Percentiles rank a stretch among this genome's conserved stretches.
Conservation (phyloP, 768 basidiomycete genomes). For the Suillus clintonianus region DNA sequence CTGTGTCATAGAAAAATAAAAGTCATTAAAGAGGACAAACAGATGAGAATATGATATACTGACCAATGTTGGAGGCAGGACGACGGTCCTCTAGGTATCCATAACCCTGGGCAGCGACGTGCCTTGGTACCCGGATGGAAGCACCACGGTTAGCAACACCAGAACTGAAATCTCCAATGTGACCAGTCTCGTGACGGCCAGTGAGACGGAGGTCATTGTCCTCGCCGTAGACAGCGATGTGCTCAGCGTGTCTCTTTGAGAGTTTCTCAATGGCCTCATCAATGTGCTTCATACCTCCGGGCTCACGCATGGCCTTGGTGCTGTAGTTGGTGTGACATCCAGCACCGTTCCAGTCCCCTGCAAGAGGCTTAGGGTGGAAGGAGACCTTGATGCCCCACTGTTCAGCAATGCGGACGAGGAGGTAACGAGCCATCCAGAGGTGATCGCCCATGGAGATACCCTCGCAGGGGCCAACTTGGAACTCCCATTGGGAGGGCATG, state of each 20-base stretch:
- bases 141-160: constrained; percentile 98
- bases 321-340: constrained; percentile 99
- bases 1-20: constrained; percentile 37
- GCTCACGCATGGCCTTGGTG: constrained; percentile 91
- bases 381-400: constrained; percentile 98
- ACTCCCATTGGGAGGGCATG: constrained; percentile 99
- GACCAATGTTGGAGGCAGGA: constrained; percentile 97
- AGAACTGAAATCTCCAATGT: constrained; percentile 87
- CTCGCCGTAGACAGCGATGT: constrained; percentile 97
- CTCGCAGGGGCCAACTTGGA: constrained; percentile 98
- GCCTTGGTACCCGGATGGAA: constrained; percentile 93
- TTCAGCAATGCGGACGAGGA: constrained; percentile 93
- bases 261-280: constrained; percentile 94
- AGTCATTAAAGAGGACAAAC: constrained; percentile 6
- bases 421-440: constrained; percentile 98
- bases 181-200: constrained; percentile 96
- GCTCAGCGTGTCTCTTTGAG: constrained; percentile 85
- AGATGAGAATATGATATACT: constrained; percentile 24
- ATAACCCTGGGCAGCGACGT: constrained; percentile 89
- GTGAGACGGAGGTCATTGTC: constrained; percentile 97
- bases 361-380: constrained; percentile 98
- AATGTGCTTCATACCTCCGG: constrained; percentile 90
- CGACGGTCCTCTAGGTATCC: constrained; percentile 97
- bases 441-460: constrained; percentile 99
- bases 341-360: constrained; percentile 99